Evolutionary conservation across 192 early-diverging fungal genomes (phyloP).

Genomic region (Coemansia sp.): DNA sequence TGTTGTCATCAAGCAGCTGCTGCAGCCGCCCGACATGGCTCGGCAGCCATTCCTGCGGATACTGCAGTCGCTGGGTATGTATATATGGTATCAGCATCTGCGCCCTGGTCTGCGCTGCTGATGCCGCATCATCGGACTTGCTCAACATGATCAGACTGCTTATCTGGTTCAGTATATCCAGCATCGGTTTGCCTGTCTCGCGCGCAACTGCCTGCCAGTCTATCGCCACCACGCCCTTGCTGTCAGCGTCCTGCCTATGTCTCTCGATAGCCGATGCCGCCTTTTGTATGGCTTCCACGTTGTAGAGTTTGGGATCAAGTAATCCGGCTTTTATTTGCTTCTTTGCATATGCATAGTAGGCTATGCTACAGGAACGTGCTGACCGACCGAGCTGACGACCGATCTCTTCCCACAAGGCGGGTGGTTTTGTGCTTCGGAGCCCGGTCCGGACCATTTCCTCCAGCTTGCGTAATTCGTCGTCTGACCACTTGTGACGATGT

Average conservation of each 20-base stretch:
- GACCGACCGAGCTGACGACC: background rate
- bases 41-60: background rate
- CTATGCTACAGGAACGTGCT: background rate
- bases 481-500: conserved; percentile 2
- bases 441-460: background rate
- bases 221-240: background rate
- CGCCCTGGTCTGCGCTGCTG: no score
- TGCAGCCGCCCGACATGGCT: background rate
- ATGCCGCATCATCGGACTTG: no score
- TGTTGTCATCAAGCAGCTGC: background rate
- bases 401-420: background rate
- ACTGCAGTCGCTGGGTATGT: background rate
- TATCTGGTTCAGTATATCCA: background rate
- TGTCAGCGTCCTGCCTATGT: background rate
- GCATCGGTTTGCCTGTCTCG: background rate
- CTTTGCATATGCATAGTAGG: background rate
- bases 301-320: no score
- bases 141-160: no score
- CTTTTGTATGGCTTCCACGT: background rate
- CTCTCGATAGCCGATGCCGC: background rate
- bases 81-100: no score
- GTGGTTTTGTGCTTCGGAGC: background rate
- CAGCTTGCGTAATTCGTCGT: background rate
- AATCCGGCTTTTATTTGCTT: background rate
- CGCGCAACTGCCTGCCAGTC: background rate